Base-by-base conservation (phyloP, 2,329 filamentous ascomycete genomes). In the Exophiala calicioides region DNA sequence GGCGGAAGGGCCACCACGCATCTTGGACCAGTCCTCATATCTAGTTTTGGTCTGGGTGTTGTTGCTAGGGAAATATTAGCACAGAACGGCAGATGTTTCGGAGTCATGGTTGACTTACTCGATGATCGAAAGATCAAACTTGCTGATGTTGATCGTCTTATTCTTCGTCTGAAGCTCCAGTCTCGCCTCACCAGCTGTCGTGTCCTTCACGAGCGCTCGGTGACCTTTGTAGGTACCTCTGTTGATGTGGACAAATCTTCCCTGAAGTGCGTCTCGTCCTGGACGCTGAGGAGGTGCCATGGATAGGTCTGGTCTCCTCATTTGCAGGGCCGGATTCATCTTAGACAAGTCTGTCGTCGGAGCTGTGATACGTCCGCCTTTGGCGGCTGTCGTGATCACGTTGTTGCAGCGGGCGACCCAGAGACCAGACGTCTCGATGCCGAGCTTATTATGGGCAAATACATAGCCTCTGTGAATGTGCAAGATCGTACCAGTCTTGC, bases 141-240 rank as follows among this genome's bases (percentile, higher is more conserved):
- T 94, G 15, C 83, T 80, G 26, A 97, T 81, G 5, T 85, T 90
- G 52, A 97, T 82, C 12, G 88, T 86, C 75, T 96, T 97, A 70
- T 84, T 88, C 73, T 95, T 95, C 4, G 90, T 90, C 65, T 97
- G 91, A 29, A 98, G 74, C 69, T 98, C 93, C 31, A 98, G 86
- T 54, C 90, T 86, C 21, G 89, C 91, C 61, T 86, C 82, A 3
- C 81, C 81, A 59, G 94, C 90, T 5, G 88, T 95, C 1, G 91
- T 86, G 64, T 97, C 91, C 65, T 95, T 96, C 59, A 98, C 90
- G 57, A 96, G 95, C 59, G 93, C 93, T 31, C 97, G 75, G 32
- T 96, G 77, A 46, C 91, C 91, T 70, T 98, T 98, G 74, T 91
- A 90, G 16, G 86, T 83, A 20, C 93, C 93, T 63, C 85, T 89